These are phyloP conservation scores for Salvia rosmarinus DNA, from an alignment of 257 asterid genomes.

Conservation along the genomic window DNA sequence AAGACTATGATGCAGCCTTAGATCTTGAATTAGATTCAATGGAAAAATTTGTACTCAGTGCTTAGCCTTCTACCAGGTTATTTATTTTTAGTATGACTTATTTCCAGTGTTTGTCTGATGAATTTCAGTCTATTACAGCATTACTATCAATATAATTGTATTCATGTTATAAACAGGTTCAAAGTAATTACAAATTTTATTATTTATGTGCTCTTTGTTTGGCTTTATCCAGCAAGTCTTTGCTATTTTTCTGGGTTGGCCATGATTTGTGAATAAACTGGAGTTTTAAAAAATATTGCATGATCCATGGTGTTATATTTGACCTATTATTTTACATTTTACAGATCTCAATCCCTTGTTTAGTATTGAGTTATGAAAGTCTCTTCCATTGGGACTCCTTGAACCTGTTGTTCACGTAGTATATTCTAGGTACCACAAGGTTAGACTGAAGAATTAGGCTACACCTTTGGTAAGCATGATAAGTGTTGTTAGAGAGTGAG, in stretches of 20 bases:
- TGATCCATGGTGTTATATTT: conserved; percentile 11
- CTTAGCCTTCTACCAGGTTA: conserved; percentile 96
- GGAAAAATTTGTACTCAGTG: conserved; percentile 98
- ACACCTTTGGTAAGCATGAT: background rate
- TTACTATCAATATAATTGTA: background rate
- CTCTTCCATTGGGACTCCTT: background rate
- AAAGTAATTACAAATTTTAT: background rate
- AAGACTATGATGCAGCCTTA: conserved; percentile 95
- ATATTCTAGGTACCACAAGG: background rate
- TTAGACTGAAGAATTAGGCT: conserved; percentile 18
- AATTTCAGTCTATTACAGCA: conserved; percentile 3
- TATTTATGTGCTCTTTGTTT: background rate
- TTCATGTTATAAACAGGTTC: conserved; percentile 2
- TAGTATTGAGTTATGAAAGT: conserved; percentile 9
- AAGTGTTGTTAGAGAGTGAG: background rate
- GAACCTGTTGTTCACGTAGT: conserved; percentile 20
- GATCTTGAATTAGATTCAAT: conserved; percentile 94
- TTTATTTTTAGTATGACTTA: conserved; percentile 23
- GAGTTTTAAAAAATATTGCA: conserved; percentile 13
- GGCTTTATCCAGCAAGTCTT: background rate
- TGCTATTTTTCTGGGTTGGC: conserved; percentile 17
- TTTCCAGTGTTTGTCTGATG: conserved; percentile 29
- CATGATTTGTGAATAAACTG: conserved; percentile 15
- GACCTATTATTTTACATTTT: background rate
- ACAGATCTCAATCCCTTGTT: background rate